These are phyloP conservation scores for Cutaneotrichosporon arboriforme DNA, from an alignment of 1,284 basidiomycete species.

Conservation along the genomic window DNA sequence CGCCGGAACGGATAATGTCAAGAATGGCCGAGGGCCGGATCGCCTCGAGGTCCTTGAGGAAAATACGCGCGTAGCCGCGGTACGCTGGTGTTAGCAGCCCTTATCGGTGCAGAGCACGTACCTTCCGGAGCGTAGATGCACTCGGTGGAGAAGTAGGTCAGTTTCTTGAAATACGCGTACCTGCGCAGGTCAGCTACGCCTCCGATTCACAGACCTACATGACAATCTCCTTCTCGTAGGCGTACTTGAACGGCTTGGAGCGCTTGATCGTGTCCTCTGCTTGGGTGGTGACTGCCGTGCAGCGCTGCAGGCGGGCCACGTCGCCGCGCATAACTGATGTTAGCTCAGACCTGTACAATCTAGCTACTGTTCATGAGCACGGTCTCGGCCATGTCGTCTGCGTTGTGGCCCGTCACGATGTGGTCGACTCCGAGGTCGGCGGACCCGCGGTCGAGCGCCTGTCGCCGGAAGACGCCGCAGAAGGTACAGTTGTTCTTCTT, in stretches of 20 bases:
- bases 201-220: constrained; percentile 58
- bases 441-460: constrained; percentile 92
- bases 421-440: constrained; percentile 85
- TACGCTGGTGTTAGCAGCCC: constrained; percentile 58
- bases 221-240: constrained; percentile 99
- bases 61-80: constrained; percentile 86
- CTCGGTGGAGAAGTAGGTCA: constrained; percentile 98
- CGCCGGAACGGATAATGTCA: constrained; percentile 95
- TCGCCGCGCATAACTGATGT: constrained; percentile 88
- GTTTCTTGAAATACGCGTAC: constrained; percentile 97
- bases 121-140: constrained; percentile 95
- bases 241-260: constrained; percentile 98
- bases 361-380: constrained; percentile 93
- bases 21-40: constrained; percentile 91
- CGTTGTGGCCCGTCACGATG: constrained; percentile 98
- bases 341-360: neutral
- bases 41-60: constrained; percentile 92
- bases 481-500: constrained; percentile 99
- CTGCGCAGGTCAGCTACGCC: constrained; percentile 49
- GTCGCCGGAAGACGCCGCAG: constrained; percentile 93
- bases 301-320: constrained; percentile 86
- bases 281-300: constrained; percentile 88
- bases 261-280: constrained; percentile 92
- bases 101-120: constrained; percentile 15
- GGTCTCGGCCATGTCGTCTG: constrained; percentile 97